Conservation (phyloP, 2,329 filamentous ascomycete species). For the Trichoderma lentiforme region DNA sequence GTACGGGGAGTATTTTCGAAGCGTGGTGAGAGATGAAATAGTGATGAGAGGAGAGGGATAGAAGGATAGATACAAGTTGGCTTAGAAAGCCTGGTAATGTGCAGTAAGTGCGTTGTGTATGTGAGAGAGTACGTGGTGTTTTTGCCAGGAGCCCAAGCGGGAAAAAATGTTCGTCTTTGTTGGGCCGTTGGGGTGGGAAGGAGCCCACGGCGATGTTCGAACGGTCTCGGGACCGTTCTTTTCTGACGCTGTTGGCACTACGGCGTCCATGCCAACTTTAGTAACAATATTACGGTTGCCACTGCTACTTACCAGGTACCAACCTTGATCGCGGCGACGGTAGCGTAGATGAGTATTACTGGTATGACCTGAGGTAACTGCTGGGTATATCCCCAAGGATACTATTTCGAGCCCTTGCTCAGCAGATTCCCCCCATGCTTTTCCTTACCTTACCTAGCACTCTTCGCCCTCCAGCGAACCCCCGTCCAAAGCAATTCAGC, state of each 20-base stretch:
- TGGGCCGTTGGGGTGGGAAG: not conserved
- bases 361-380: not conserved
- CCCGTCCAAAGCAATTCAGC: not conserved
- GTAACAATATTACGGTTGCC: not conserved
- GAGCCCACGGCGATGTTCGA: not conserved
- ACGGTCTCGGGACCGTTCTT: not conserved
- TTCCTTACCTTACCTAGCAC: not conserved
- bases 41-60: not conserved
- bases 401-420: not conserved
- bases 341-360: not conserved
- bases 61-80: not conserved
- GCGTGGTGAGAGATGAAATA: no score
- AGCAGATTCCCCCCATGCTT: not conserved
- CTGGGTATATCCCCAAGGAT: not conserved
- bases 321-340: not conserved
- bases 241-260: conserved; percentile 2
- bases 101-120: not conserved
- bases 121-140: not conserved
- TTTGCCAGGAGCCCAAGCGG: not conserved
- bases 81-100: not conserved
- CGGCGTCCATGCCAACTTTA: conserved; percentile 6
- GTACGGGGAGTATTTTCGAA: not conserved
- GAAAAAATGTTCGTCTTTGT: not conserved
- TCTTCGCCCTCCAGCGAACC: not conserved
- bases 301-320: not conserved